Evolutionary conservation across 176 grass and related monocot species (phyloP).

Genomic region (Lolium rigidum): DNA sequence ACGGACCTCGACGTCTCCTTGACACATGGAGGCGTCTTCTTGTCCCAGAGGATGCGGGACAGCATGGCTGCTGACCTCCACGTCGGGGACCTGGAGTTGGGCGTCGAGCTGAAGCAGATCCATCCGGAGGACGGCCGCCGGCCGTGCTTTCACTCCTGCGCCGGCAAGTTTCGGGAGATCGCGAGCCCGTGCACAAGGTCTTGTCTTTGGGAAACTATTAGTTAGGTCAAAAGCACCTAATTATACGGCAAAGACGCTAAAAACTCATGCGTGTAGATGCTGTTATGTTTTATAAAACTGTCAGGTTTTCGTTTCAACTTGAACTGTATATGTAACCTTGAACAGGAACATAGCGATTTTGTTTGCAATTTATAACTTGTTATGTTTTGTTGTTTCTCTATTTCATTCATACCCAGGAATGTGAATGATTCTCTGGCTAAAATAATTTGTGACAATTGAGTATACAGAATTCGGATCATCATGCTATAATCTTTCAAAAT

Average conservation of each 20-base stretch:
- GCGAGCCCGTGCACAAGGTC: neutral
- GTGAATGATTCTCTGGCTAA: too few species aligned
- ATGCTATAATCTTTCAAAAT: too few species aligned
- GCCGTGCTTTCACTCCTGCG: neutral
- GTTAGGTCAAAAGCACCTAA: neutral
- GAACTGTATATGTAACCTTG: too few species aligned
- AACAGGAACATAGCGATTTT: too few species aligned
- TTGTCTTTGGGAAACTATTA: neutral
- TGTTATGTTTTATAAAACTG: neutral
- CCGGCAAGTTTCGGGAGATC: neutral
- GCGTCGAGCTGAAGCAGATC: neutral
- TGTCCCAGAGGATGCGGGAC: neutral
- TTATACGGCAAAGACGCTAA: neutral
- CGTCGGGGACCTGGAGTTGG: neutral
- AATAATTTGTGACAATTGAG: too few species aligned
- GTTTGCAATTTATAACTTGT: too few species aligned
- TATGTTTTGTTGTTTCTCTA: too few species aligned
- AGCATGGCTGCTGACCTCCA: neutral
- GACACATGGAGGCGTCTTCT: neutral
- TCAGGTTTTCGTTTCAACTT: too few species aligned
- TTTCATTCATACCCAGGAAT: too few species aligned
- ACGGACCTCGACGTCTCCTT: neutral
- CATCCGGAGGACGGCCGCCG: neutral
- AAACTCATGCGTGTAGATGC: neutral
- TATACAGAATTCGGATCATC: too few species aligned